Evolutionary conservation across 2,329 filamentous ascomycete genomes (phyloP).

Genomic region (Albifimbria verrucaria): DNA sequence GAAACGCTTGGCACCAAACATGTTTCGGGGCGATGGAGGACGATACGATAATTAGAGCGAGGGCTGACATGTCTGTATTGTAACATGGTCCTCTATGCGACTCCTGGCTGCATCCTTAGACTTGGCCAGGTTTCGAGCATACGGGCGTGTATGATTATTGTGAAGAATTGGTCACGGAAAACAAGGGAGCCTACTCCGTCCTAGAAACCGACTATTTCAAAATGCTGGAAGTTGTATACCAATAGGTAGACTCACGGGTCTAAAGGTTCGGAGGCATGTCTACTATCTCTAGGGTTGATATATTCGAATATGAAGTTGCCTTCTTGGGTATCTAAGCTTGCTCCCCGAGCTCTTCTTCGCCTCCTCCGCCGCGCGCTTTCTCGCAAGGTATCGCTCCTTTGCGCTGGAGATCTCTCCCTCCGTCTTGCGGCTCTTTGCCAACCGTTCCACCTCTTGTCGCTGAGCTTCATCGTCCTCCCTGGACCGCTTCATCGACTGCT

Average conservation of each 20-base stretch:
- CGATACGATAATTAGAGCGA: neutral
- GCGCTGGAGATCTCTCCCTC: conserved; percentile 72
- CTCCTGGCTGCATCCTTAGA: conserved; percentile 8
- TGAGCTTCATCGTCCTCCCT: conserved; percentile 67
- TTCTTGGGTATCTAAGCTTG: conserved; percentile 27
- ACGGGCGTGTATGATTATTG: neutral
- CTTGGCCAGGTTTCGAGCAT: neutral
- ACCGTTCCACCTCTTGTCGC: conserved; percentile 58
- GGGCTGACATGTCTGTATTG: neutral
- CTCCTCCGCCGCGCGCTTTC: conserved; percentile 72
- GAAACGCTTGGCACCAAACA: too few species aligned
- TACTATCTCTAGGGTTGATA: too few species aligned
- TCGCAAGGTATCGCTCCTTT: conserved; percentile 73
- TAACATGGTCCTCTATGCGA: too few species aligned
- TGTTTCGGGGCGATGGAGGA: too few species aligned
- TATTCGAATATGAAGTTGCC: conserved; percentile 9
- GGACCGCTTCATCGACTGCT: conserved; percentile 67
- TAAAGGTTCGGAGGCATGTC: too few species aligned
- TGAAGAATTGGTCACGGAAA: too few species aligned
- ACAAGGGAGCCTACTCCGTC: too few species aligned
- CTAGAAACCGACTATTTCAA: neutral
- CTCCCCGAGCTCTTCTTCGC: conserved; percentile 51
- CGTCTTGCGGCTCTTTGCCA: conserved; percentile 75
- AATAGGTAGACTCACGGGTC: too few species aligned
- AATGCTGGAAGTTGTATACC: too few species aligned